A percentile compares a stretch with the other conserved stretches of the same genome.
phyloP scores from a whole-genome alignment of 345 rosid species.

The Eucalyptus lansdowneana region DNA sequence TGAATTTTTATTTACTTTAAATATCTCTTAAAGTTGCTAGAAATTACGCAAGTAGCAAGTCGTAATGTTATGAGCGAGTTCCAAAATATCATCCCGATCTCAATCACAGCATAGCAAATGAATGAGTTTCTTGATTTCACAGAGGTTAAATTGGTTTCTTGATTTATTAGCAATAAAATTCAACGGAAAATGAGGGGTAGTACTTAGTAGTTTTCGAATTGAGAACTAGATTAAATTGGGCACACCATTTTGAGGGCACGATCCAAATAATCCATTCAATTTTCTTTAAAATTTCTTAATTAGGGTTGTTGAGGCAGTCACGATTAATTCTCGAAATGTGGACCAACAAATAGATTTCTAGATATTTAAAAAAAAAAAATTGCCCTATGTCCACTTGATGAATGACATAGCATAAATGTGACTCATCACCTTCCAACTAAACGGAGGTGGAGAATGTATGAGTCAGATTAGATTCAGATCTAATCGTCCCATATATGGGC shows the following conservation, averaged over 20 bases:
- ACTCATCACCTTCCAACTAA: not conserved
- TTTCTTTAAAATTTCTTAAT: not conserved
- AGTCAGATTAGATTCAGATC: not conserved
- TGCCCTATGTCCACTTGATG: not conserved
- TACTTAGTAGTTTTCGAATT: not conserved
- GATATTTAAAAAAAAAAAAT: not conserved
- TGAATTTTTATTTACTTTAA: not conserved
- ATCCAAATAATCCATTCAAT: not conserved
- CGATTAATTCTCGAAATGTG: not conserved
- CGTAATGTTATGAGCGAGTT: not conserved
- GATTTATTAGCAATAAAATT: not conserved
- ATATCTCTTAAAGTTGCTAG: not conserved
- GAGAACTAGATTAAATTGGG: not conserved
- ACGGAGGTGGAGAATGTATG: not conserved
- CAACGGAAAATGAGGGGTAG: not conserved
- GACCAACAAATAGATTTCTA: not conserved
- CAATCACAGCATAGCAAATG: not conserved
- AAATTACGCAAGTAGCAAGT: fast-evolving
- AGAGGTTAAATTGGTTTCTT: not conserved
- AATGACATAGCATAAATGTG: not conserved
- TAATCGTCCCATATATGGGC: not conserved
- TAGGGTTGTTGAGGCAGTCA: not conserved
- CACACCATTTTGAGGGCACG: not conserved
- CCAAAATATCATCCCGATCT: not conserved
- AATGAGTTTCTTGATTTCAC: not conserved